A percentile compares a stretch with the other conserved stretches of the same genome.
Evolutionary conservation across 352 stramenopile genomes (phyloP).

Genomic region (Globisporangium cylindrosporum): DNA sequence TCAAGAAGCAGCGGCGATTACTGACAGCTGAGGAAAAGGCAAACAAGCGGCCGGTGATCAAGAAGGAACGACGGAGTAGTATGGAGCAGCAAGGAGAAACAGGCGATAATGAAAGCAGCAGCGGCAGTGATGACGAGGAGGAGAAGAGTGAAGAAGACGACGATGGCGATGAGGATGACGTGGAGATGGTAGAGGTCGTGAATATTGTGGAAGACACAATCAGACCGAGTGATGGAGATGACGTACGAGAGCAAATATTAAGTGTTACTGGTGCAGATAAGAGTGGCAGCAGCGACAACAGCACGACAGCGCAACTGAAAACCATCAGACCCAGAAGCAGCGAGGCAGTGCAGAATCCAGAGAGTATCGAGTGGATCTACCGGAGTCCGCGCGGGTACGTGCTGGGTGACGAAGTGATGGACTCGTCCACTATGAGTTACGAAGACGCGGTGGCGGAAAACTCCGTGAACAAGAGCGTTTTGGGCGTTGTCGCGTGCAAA

Average conservation of each 20-base stretch:
- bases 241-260: slow-evolving; percentile 1
- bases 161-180: neutral
- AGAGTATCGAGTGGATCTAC: slow-evolving; percentile 49
- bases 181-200: slow-evolving; percentile 1
- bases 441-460: slow-evolving; percentile 44
- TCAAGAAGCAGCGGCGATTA: slow-evolving; percentile 34
- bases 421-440: slow-evolving; percentile 47
- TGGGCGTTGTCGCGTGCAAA: slow-evolving; percentile 71
- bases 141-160: neutral
- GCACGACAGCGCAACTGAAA: neutral
- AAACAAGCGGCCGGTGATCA: neutral
- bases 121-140: neutral
- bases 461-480: slow-evolving; percentile 35
- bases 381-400: slow-evolving; percentile 64
- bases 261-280: neutral
- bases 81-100: neutral
- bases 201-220: neutral
- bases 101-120: neutral
- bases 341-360: slow-evolving; percentile 20
- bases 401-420: slow-evolving; percentile 58
- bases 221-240: slow-evolving; percentile 6
- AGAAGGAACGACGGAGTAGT: neutral
- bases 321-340: slow-evolving; percentile 3
- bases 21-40: slow-evolving; percentile 17
- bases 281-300: neutral